Evolutionary conservation across 75 land plant genomes (phyloP), one percentile per base, ranked within the genome.

Genomic region (Pinus taeda): DNA sequence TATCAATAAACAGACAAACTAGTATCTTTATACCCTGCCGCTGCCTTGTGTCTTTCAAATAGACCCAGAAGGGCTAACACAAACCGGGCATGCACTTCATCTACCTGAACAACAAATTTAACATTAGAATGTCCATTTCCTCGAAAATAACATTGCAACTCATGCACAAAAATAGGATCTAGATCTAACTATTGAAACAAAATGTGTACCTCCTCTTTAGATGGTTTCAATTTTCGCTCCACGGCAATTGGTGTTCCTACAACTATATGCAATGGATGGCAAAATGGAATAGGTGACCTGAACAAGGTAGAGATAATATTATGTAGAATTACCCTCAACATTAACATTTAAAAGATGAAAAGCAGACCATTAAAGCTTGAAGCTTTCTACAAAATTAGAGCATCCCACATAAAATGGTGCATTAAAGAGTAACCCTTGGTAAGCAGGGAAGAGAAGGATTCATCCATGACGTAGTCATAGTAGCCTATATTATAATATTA

Each of bases 241-340:
- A 93, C 61, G 36, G 85, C 83, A 77, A 95, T 95, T 20, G 98
- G 98, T 78, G 60, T 89, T 36, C 98, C 98, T 21, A 95, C 93
- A 30, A 88, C 93, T 62, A 90, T 88, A 76, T 91, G 84, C 84
- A 95, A 79, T 37, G 93, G 95, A 45, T 45, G 53, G 53, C 53
- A 45, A 45, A 45, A 45, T 45, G 53, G 53, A 45, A 45, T 45
- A 45, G 53, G 53, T 45, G 53, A 45, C 53, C 53, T 45, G 53
- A 0, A 45, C 53, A 8, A 45, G 53, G 11, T 45, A 45, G 53
- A 45, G 7, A 45, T 45, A 45, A 45, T 45, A 8, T 45, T 45
- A 45, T 7, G 53, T 45, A 6, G 11, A 45, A 45, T 45, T 45
- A 11, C 53, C 8, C 53, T 45, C 53, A 45, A 7, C 53, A 45